Base-by-base conservation (phyloP, 192 early-diverging fungal species). In the Coemansia sp. region DNA sequence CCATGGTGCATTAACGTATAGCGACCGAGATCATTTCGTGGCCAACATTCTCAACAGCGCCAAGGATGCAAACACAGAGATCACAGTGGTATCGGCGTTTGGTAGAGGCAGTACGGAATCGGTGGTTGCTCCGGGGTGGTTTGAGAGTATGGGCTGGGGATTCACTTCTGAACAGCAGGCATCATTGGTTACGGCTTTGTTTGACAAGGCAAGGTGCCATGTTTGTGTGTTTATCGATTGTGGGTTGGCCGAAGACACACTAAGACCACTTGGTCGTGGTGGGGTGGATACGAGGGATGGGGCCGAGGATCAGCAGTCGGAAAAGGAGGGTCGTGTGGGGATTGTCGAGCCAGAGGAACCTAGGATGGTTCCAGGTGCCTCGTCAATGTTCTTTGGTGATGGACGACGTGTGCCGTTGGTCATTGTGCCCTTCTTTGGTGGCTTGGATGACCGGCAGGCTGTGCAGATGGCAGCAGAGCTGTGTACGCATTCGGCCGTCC, bases 11-110 rank as follows among this genome's bases (percentile, higher is more conserved):
- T 60, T 96, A 38, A 63, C 64, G 13, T 65, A 92, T 21, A 60
- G 78, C 10, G 55, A 79, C 9, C 64, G 65, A 10, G 72, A 81
- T 29, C 85, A 88, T 29, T 94, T 90, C 73, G 78, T 81, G 17
- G 60, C 77, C 14, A 78, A 80, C 26, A 78, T 93, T 7, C 46
- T 72, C 2, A 73, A 80, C n/a, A 75, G 77, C 35, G 77, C 80
- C 1, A 31, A 47, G 1, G 70, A 80, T n/a, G 58, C 75, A n/a
- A 54, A 71, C 4, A 75, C 78, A 0, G 76, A 87, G 47, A 47
- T 87, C 27, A 77, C 91, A 23, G 52, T 92, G n/a, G 58, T 94
- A 21, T 86, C 88, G 6, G 84, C 78, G 56, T 77, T 72, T 49
- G 71, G 71, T 11, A 37, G 51, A n/a, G 51, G 46, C 43, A 50